A percentile compares a stretch with the other conserved stretches of the same genome.
Evolutionary conservation across 768 basidiomycete genomes (phyloP).

Genomic region (Boletus rubescentipes): DNA sequence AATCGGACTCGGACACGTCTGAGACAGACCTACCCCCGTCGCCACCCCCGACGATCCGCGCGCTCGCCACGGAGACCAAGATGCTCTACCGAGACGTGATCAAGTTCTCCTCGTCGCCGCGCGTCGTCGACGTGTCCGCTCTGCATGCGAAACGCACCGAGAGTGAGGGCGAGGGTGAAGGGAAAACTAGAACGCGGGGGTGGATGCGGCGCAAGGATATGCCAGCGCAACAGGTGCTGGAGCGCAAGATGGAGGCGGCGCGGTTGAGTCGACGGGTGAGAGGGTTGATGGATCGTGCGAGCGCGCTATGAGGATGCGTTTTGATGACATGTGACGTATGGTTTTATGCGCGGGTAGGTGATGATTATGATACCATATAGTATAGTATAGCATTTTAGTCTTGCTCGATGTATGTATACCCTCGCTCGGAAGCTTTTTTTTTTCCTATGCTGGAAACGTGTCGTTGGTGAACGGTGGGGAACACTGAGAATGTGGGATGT

Average conservation of each 20-base stretch:
- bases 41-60: constrained; percentile 54
- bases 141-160: constrained; percentile 53
- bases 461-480: too few relatives aligned
- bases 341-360: too few relatives aligned
- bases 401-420: too few relatives aligned
- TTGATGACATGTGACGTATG: too few relatives aligned
- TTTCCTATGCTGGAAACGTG: too few relatives aligned
- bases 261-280: constrained; percentile 65
- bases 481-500: too few relatives aligned
- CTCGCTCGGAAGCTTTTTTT: too few relatives aligned
- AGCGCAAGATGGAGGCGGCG: constrained; percentile 76
- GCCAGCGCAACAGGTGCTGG: constrained; percentile 79
- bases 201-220: constrained; percentile 83
- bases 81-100: constrained; percentile 88
- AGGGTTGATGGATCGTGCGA: constrained; percentile 68
- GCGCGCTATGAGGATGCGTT: constrained; percentile 12
- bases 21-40: constrained; percentile 48
- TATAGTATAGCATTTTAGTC: too few relatives aligned
- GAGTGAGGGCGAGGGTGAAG: constrained; percentile 41
- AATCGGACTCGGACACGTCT: constrained; percentile 68
- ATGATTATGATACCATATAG: too few relatives aligned
- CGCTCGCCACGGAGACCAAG: constrained; percentile 81
- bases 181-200: constrained; percentile 46
- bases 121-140: constrained; percentile 80
- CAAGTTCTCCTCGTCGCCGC: constrained; percentile 75